phyloP scores from a whole-genome alignment of 768 basidiomycete genomes.

The Lentinula aciculospora region DNA sequence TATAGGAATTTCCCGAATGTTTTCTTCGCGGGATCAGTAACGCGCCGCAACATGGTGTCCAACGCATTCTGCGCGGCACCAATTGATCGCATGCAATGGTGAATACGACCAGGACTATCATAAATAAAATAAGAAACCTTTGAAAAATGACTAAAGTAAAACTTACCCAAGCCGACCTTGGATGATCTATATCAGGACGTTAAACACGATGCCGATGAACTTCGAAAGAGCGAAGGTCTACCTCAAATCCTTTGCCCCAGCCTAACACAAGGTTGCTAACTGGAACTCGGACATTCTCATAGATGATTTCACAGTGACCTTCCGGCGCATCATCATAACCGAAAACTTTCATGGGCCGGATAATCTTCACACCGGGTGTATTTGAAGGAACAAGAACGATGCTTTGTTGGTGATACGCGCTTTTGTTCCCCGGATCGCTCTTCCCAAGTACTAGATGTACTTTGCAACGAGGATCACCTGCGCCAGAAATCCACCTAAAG shows the following conservation, averaged over 20 bases:
- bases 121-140: neutral
- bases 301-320: constrained; percentile 94
- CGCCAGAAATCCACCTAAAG: constrained; percentile 92
- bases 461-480: constrained; percentile 86
- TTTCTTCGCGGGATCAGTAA: constrained; percentile 86
- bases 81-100: constrained; percentile 97
- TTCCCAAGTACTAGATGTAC: constrained; percentile 94
- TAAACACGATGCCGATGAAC: neutral
- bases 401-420: constrained; percentile 79
- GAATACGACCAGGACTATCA: constrained; percentile 84
- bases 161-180: constrained; percentile 90
- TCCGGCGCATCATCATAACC: constrained; percentile 96
- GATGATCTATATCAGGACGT: constrained; percentile 52
- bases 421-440: constrained; percentile 81
- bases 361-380: constrained; percentile 77
- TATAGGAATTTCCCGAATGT: constrained; percentile 92
- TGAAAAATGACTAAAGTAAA: neutral
- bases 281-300: constrained; percentile 91
- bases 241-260: constrained; percentile 95
- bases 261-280: constrained; percentile 79
- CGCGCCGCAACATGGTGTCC: constrained; percentile 83
- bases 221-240: constrained; percentile 17
- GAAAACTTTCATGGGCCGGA: constrained; percentile 92
- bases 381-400: constrained; percentile 93
- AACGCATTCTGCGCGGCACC: constrained; percentile 82